Evolutionary conservation across 2,329 filamentous ascomycete genomes (phyloP).

Genomic region (Akanthomyces lecanii): DNA sequence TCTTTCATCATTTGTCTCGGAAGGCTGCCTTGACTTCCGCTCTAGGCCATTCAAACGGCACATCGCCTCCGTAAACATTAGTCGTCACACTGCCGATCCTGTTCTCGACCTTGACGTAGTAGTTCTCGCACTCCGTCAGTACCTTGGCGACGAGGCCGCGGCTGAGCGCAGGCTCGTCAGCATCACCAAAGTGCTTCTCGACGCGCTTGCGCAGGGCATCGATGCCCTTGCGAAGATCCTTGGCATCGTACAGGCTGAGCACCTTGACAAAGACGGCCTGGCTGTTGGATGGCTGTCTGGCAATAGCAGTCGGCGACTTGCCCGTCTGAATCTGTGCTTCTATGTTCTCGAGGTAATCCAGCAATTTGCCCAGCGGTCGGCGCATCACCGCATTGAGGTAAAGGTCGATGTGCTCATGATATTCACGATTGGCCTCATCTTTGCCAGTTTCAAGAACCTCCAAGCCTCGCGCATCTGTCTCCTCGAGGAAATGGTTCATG

Average conservation of each 20-base stretch:
- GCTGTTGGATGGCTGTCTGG: slow-evolving; percentile 76
- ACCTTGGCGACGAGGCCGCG: slow-evolving; percentile 55
- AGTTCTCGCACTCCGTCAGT: slow-evolving; percentile 56
- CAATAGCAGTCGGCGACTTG: slow-evolving; percentile 60
- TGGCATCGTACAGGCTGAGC: slow-evolving; percentile 71
- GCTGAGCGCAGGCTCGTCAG: slow-evolving; percentile 67
- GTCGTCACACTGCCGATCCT: slow-evolving; percentile 57
- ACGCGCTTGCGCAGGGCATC: slow-evolving; percentile 85
- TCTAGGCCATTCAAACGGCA: slow-evolving; percentile 63
- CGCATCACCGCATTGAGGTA: slow-evolving; percentile 88
- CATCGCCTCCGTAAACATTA: slow-evolving; percentile 61
- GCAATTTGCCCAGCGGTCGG: slow-evolving; percentile 79
- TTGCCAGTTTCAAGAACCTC: slow-evolving; percentile 80
- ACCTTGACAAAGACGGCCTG: slow-evolving; percentile 83
- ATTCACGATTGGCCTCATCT: slow-evolving; percentile 70
- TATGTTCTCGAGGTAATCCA: slow-evolving; percentile 88
- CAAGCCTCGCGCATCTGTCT: slow-evolving; percentile 72
- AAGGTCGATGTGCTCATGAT: slow-evolving; percentile 79
- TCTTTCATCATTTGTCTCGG: slow-evolving; percentile 17
- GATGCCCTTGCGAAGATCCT: slow-evolving; percentile 85
- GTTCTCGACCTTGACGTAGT: slow-evolving; percentile 58
- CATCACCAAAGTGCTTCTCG: slow-evolving; percentile 95
- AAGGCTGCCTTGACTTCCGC: slow-evolving; percentile 60
- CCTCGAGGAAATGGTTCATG: slow-evolving; percentile 96
- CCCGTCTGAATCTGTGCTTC: slow-evolving; percentile 65